Percentiles rank a stretch among this genome's conserved stretches.
These are phyloP conservation scores for Trichoderma arundinaceum DNA, from an alignment of 2,329 filamentous ascomycete genomes.

Conservation along the genomic window DNA sequence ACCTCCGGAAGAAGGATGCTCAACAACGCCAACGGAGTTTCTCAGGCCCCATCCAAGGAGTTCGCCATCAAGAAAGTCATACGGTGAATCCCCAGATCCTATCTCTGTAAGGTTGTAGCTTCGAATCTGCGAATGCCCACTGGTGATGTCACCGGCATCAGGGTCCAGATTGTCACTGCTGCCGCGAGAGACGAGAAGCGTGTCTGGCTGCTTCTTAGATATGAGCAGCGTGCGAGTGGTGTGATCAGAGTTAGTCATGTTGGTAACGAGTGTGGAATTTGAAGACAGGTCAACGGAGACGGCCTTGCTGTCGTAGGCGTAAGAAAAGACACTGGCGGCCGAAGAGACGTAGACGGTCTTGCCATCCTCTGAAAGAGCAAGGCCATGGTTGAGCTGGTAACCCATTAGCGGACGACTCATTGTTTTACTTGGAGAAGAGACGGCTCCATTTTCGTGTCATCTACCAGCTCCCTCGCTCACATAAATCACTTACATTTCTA, in stretches of 20 bases:
- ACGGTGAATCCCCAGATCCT: conserved; percentile 40
- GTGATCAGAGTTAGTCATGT: conserved; percentile 68
- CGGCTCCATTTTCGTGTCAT: neutral
- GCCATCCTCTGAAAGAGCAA: conserved; percentile 59
- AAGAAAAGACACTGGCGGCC: conserved; percentile 63
- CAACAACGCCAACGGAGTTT: conserved; percentile 74
- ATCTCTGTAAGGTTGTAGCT: conserved; percentile 54
- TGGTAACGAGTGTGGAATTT: conserved; percentile 61
- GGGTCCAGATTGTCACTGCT: conserved; percentile 67
- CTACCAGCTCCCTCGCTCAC: conserved; percentile 29
- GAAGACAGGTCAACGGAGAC: conserved; percentile 49
- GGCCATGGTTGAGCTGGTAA: conserved; percentile 61
- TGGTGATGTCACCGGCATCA: conserved; percentile 54
- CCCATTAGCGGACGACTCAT: neutral
- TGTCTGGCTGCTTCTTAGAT: conserved; percentile 58
- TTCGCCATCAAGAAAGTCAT: conserved; percentile 55
- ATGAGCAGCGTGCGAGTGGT: conserved; percentile 70
- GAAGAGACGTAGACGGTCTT: conserved; percentile 64
- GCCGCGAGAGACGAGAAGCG: conserved; percentile 70
- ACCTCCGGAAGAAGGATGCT: conserved; percentile 59
- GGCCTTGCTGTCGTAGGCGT: conserved; percentile 65
- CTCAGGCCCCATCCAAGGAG: conserved; percentile 71
- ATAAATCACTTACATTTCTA: conserved; percentile 46
- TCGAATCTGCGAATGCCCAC: conserved; percentile 71
- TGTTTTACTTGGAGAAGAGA: neutral